These are phyloP conservation scores for Castanopsis chinensis DNA, from an alignment of 306 rosid species.

Conservation along the genomic window DNA sequence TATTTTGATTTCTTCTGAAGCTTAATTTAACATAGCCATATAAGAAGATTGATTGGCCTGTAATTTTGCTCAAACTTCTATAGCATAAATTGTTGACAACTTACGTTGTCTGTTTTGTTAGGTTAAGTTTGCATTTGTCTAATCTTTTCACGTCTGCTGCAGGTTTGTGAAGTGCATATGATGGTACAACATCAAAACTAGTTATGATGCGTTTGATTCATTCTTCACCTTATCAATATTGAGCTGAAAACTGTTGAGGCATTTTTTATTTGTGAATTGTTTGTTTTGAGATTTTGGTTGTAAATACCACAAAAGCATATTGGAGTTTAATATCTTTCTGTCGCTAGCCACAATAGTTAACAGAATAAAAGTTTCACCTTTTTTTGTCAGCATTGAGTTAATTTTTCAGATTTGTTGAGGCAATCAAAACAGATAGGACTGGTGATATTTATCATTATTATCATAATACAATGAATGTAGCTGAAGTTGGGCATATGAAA, in stretches of 20 bases:
- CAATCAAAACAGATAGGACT: not conserved
- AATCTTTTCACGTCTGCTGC: constrained; percentile 6
- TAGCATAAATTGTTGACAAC: not conserved
- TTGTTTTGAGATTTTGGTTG: constrained; percentile 16
- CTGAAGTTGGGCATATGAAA: constrained; percentile 26
- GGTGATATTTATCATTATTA: constrained; percentile 23
- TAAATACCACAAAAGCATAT: constrained; percentile 1
- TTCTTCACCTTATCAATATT: constrained; percentile 18
- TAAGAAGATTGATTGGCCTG: not conserved
- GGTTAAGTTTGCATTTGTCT: constrained; percentile 3
- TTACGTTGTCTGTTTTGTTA: constrained; percentile 1
- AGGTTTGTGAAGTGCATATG: constrained; percentile 6
- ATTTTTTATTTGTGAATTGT: not conserved
- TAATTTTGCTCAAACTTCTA: not conserved
- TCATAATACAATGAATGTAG: constrained; percentile 29
- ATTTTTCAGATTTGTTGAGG: not conserved
- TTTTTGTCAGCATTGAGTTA: constrained; percentile 3
- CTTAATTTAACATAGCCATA: no score
- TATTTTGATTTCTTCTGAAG: no score
- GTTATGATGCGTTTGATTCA: constrained; percentile 5
- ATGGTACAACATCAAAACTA: constrained; percentile 2
- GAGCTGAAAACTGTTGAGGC: constrained; percentile 2
- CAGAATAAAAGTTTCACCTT: not conserved
- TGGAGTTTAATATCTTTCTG: not conserved
- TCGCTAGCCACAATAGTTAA: not conserved